A percentile compares a stretch with the other conserved stretches of the same genome.
These are phyloP conservation scores for Beta lomatogona DNA, from an alignment of 179 eudicot genomes.

Conservation along the genomic window DNA sequence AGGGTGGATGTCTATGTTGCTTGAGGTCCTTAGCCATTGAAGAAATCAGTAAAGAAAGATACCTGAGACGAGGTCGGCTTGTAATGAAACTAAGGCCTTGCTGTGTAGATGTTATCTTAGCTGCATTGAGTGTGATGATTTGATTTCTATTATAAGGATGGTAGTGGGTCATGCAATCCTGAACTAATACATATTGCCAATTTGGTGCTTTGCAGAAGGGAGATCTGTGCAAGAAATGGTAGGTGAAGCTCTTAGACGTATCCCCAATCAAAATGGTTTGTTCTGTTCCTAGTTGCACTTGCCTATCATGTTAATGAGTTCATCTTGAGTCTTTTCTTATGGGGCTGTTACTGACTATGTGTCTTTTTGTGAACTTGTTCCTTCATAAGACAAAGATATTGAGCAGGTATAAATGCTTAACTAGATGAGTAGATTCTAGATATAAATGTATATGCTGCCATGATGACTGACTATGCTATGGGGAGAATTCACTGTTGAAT, in stretches of 20 bases:
- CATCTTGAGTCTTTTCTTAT: background rate
- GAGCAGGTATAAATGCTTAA: constrained; percentile 59
- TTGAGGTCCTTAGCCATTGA: background rate
- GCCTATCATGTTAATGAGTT: background rate
- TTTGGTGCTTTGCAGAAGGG: constrained; percentile 39
- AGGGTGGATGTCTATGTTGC: background rate
- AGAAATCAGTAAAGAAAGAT: background rate
- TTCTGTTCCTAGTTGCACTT: background rate
- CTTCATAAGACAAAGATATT: constrained; percentile 81
- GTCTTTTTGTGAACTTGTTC: constrained; percentile 28
- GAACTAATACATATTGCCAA: background rate
- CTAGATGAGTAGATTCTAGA: background rate
- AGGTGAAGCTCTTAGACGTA: constrained; percentile 68
- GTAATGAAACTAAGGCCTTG: background rate
- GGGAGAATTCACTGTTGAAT: constrained; percentile 1
- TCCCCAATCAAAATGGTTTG: constrained; percentile 67
- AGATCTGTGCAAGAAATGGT: constrained; percentile 86
- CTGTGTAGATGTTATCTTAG: background rate
- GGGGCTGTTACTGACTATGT: constrained; percentile 29
- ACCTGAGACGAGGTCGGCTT: background rate
- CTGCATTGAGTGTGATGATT: background rate
- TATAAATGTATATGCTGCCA: background rate
- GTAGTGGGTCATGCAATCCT: constrained; percentile 2
- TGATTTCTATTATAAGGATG: background rate
- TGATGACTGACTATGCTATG: constrained; percentile 2